Evolutionary conservation across 2,329 filamentous ascomycete species (phyloP).

Genomic region (Leptographium lundbergii): DNA sequence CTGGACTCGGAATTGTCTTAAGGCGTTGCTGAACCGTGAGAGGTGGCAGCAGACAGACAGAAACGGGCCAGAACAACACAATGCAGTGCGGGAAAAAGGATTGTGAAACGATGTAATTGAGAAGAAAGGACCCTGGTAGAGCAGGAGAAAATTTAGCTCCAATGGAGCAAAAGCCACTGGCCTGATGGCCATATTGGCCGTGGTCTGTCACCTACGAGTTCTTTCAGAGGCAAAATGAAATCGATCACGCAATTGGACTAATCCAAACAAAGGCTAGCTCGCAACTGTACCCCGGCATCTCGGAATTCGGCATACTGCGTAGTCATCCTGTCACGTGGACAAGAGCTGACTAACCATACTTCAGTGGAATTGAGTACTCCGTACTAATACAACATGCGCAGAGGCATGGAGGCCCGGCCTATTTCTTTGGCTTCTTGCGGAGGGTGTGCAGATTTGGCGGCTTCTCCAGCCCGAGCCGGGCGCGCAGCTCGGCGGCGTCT

Average conservation of each 20-base stretch:
- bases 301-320: neutral
- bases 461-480: constrained; percentile 68
- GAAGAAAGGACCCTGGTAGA: neutral
- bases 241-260: constrained; percentile 15
- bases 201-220: neutral
- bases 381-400: neutral
- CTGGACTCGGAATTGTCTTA: neutral
- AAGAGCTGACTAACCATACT: neutral
- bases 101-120: neutral
- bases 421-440: constrained; percentile 35
- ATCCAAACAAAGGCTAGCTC: neutral
- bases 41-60: neutral
- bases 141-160: neutral
- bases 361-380: neutral
- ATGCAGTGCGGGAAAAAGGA: neutral
- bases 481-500: constrained; percentile 64
- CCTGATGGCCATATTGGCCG: neutral
- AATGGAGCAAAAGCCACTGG: neutral
- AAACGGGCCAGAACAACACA: neutral
- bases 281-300: neutral
- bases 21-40: constrained; percentile 1
- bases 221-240: neutral
- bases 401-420: neutral
- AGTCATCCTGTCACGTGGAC: neutral
- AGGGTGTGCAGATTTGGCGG: constrained; percentile 78